Evolutionary conservation across 352 stramenopile genomes (phyloP), one percentile per base, ranked within the genome.

Genomic region (Phytophthora pluvialis): DNA sequence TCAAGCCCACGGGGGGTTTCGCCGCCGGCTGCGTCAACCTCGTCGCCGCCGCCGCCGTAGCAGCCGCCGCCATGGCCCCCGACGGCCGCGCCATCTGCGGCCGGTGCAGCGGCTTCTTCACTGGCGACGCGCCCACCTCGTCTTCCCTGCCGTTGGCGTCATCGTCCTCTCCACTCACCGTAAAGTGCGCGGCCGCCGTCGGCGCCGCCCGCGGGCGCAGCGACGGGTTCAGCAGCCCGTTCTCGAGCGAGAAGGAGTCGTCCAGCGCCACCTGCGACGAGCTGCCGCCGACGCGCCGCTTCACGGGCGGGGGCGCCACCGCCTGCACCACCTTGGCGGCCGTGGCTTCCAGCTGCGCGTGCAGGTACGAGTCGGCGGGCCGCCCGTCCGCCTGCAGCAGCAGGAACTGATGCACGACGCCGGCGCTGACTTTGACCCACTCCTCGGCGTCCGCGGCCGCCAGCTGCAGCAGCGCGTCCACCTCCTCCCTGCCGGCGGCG

Each of bases 351-450:
- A 93, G 69, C 35, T 89, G 76, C 32, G 80, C 57, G 45, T 89
- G 78, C n/a, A 90, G 75, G 67, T 89, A 93, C 43, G 82, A 83
- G 66, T 88, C 80, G 15, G 50, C 60, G 13, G 79, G 53, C 11
- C 60, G 62, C 5, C 68, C 75, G 50, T 81, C 64, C 18, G 64
- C 58, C 1, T 77, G 70, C 47, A 89, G 70, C 42, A 85, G 75
- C 58, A 90, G 60, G 29, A 90, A 90, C 71, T 91, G 81, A 58
- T 82, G 81, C n/a, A 91, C 82, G 38, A 90, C 70, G 8, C 81
- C 82, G 0, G 73, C 77, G 32, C 69, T 75, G 35, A 91, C 67
- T 18, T 82, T 83, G 9, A 93, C 85, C 85, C 85, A 93, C 68
- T 93, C 84, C 47, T 93, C 85, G 0, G 53, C 52, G 66, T 93